These are phyloP conservation scores for Pleurotus ostreatus DNA, from an alignment of 768 basidiomycete species.

Conservation along the genomic window DNA sequence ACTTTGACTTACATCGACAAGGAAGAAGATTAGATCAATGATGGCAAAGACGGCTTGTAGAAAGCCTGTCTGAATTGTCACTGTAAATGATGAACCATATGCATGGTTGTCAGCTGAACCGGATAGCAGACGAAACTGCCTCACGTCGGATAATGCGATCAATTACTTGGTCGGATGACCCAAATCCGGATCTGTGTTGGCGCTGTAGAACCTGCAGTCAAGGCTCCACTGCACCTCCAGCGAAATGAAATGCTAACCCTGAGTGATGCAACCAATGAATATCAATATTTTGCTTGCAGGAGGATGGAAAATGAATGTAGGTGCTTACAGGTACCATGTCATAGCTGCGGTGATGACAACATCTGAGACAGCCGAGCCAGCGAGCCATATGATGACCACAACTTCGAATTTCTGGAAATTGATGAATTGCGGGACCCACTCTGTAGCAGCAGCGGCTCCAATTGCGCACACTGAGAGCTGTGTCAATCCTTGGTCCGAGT, in stretches of 20 bases:
- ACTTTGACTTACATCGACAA: slow-evolving; percentile 18
- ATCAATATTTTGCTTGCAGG: neutral
- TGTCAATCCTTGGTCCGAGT: neutral
- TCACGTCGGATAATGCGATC: slow-evolving; percentile 37
- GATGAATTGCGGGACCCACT: slow-evolving; percentile 19
- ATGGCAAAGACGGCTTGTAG: slow-evolving; percentile 28
- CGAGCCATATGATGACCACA: slow-evolving; percentile 36
- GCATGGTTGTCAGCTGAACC: neutral
- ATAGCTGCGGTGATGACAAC: slow-evolving; percentile 37
- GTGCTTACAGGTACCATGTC: slow-evolving; percentile 36
- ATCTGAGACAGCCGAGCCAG: slow-evolving; percentile 34
- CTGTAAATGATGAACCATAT: slow-evolving; percentile 11
- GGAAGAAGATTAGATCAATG: slow-evolving; percentile 27
- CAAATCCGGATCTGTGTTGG: slow-evolving; percentile 37
- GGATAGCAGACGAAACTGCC: slow-evolving; percentile 6
- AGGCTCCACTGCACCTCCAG: neutral
- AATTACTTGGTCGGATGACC: slow-evolving; percentile 33
- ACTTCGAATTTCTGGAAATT: slow-evolving; percentile 25
- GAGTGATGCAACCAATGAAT: neutral
- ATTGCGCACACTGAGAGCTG: slow-evolving; percentile 20
- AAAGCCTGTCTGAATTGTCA: slow-evolving; percentile 33
- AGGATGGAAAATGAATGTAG: too few species aligned
- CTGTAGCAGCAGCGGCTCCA: slow-evolving; percentile 22
- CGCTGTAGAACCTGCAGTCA: slow-evolving; percentile 18
- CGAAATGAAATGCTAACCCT: neutral